A percentile compares a stretch with the other conserved stretches of the same genome.
phyloP scores from a whole-genome alignment of 495 filamentous ascomycete genomes.

The Tuber melanosporum region DNA sequence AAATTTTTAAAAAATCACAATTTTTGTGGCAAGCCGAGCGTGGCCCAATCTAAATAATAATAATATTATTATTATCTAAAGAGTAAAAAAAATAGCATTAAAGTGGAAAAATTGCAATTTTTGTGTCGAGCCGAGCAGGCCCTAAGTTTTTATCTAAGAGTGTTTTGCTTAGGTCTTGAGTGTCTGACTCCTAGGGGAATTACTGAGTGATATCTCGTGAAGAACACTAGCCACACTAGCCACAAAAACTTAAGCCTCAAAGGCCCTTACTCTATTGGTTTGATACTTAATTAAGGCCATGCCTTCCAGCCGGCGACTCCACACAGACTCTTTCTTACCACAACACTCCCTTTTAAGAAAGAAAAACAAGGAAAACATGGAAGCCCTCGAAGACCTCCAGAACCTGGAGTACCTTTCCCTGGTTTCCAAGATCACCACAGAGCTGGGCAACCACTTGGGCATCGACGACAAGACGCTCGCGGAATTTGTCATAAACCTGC shows the following conservation, averaged over 20 bases:
- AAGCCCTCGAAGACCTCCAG: constrained; percentile 77
- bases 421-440: constrained; percentile 88
- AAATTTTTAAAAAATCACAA: too few species aligned
- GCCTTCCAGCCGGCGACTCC: background rate
- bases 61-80: too few species aligned
- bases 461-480: constrained; percentile 90
- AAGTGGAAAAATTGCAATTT: too few species aligned
- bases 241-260: background rate
- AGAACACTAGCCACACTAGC: background rate
- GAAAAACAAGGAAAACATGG: constrained; percentile 19
- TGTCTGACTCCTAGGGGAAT: background rate
- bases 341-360: background rate
- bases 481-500: constrained; percentile 89
- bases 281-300: background rate
- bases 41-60: too few species aligned
- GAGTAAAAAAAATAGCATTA: too few species aligned
- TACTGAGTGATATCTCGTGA: background rate
- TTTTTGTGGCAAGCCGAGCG: too few species aligned
- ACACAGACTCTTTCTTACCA: background rate
- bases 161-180: background rate
- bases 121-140: too few species aligned
- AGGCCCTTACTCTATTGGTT: background rate
- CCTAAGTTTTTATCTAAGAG: background rate
- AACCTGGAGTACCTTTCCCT: constrained; percentile 87
- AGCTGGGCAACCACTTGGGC: constrained; percentile 88